These are phyloP conservation scores for Ophiostoma tasmaniense DNA, from an alignment of 2,329 filamentous ascomycete genomes.

Conservation along the genomic window DNA sequence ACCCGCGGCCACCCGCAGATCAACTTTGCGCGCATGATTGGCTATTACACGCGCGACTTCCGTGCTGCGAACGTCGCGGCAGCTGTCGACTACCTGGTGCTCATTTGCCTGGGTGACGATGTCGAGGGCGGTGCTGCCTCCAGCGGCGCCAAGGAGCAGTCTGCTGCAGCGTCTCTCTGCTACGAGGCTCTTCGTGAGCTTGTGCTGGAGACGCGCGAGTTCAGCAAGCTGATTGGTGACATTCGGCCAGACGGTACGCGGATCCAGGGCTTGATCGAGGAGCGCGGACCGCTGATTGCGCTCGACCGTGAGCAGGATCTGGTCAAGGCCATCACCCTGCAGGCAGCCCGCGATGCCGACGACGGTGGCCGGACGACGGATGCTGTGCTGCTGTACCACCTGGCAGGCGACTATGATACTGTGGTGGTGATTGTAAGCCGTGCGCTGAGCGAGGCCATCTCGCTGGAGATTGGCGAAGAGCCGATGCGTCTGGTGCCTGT, in stretches of 20 bases:
- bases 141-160: constrained; percentile 40
- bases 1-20: constrained; percentile 68
- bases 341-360: constrained; percentile 86
- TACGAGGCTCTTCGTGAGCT: constrained; percentile 90
- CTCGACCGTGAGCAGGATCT: constrained; percentile 75
- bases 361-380: constrained; percentile 91
- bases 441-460: constrained; percentile 80
- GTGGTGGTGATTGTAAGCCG: constrained; percentile 88
- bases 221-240: constrained; percentile 87
- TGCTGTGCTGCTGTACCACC: constrained; percentile 86
- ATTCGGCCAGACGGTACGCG: constrained; percentile 78
- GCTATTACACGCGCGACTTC: constrained; percentile 94
- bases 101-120: constrained; percentile 78
- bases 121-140: not conserved
- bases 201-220: constrained; percentile 93
- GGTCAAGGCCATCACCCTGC: constrained; percentile 81
- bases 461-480: constrained; percentile 75
- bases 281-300: constrained; percentile 72
- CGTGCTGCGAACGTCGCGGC: constrained; percentile 80
- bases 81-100: constrained; percentile 83
- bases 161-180: constrained; percentile 71
- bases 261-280: constrained; percentile 79
- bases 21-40: constrained; percentile 88
- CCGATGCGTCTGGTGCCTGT: constrained; percentile 70
- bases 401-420: constrained; percentile 90